Evolutionary conservation across 2,329 filamentous ascomycete species (phyloP).

Genomic region (Cryphonectria radicalis): DNA sequence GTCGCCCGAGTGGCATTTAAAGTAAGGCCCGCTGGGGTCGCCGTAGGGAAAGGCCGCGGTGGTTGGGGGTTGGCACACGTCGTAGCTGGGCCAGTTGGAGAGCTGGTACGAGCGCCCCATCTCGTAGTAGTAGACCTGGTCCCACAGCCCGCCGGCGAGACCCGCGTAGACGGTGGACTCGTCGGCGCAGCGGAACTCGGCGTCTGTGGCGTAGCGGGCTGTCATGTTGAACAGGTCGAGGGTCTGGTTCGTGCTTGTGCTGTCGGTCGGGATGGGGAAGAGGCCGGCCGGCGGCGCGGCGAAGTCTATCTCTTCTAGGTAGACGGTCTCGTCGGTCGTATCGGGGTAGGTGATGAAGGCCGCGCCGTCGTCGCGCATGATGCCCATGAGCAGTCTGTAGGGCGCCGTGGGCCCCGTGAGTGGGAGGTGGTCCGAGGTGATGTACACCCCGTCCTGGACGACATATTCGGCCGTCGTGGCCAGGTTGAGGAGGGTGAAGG

Average conservation of each 20-base stretch:
- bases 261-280: constrained; percentile 52
- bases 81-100: constrained; percentile 57
- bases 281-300: constrained; percentile 43
- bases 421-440: constrained; percentile 51
- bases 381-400: constrained; percentile 60
- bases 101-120: constrained; percentile 60
- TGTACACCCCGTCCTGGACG: constrained; percentile 62
- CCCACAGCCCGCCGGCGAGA: constrained; percentile 48
- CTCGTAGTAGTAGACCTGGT: constrained; percentile 61
- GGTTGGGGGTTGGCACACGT: constrained; percentile 50
- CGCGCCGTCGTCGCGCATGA: constrained; percentile 57
- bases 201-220: constrained; percentile 60
- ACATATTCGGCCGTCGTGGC: constrained; percentile 53
- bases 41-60: constrained; percentile 42
- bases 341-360: constrained; percentile 55
- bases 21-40: constrained; percentile 50
- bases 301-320: constrained; percentile 41
- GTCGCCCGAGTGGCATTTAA: constrained; percentile 62
- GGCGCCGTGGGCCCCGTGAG: constrained; percentile 52
- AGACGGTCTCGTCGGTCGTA: constrained; percentile 39
- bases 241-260: constrained; percentile 47
- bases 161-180: constrained; percentile 61
- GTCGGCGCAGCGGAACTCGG: constrained; percentile 62
- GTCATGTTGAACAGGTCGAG: constrained; percentile 60
- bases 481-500: constrained; percentile 45